Evolutionary conservation across 139 green algal genomes (phyloP).

Genomic region (Chlorella sorokiniana): DNA sequence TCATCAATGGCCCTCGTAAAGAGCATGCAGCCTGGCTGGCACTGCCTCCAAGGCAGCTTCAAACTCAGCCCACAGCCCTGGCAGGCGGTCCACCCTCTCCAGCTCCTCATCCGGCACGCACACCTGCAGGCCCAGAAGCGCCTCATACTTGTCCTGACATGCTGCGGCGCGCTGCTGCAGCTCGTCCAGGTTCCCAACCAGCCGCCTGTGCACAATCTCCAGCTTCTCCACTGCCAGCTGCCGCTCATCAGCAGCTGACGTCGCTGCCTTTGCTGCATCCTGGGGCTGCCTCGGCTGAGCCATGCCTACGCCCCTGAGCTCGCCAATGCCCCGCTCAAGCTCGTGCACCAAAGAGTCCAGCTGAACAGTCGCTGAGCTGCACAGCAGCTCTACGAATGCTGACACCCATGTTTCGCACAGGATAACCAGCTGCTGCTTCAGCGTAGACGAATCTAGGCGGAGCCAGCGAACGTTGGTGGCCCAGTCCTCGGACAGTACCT

Average conservation of each 20-base stretch:
- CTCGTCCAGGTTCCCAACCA: not conserved
- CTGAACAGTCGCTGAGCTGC: conserved; percentile 65
- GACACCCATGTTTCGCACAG: conserved; percentile 83
- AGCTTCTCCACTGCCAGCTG: not conserved
- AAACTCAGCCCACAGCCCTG: not conserved
- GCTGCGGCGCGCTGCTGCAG: not conserved
- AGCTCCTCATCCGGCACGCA: conserved; percentile 12
- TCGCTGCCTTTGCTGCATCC: not conserved
- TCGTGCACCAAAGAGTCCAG: conserved; percentile 55
- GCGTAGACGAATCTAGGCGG: conserved; percentile 82
- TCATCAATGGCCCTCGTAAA: conserved; percentile 5
- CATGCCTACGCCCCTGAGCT: conserved; percentile 1
- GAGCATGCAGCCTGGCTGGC: conserved; percentile 4
- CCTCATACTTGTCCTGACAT: conserved; percentile 25
- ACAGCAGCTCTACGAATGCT: conserved; percentile 80
- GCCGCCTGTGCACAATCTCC: conserved; percentile 5
- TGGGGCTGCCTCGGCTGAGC: not conserved
- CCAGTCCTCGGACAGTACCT: conserved; percentile 76
- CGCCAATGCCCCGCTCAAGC: not conserved
- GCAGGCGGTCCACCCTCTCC: not conserved
- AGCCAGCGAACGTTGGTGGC: conserved; percentile 87
- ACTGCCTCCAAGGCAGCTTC: not conserved
- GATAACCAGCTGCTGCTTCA: conserved; percentile 77
- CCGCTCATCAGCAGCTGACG: not conserved
- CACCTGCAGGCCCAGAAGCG: conserved; percentile 30